phyloP scores from a whole-genome alignment of 2,329 filamentous ascomycete genomes.

The Stagonosporopsis rhizophila region DNA sequence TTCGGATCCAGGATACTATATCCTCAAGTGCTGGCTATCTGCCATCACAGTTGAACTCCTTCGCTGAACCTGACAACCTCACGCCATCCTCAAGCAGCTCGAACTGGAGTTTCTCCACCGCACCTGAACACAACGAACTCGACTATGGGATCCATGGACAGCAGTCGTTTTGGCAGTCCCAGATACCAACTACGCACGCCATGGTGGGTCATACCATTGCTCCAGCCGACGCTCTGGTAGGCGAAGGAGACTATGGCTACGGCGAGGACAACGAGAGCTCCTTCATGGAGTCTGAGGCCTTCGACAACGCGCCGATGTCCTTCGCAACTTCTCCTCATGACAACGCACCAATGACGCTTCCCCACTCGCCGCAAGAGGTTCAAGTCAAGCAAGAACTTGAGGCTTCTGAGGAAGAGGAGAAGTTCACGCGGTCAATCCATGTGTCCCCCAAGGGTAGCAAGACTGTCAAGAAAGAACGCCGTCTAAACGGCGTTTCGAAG shows the following conservation, averaged over 20 bases:
- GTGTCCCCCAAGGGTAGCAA: slow-evolving; percentile 37
- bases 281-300: slow-evolving; percentile 14
- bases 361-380: slow-evolving; percentile 29
- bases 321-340: slow-evolving; percentile 21
- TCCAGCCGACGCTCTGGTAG: slow-evolving; percentile 26
- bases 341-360: slow-evolving; percentile 12
- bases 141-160: slow-evolving; percentile 7
- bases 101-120: slow-evolving; percentile 16
- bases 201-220: slow-evolving; percentile 10
- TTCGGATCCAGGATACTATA: slow-evolving; percentile 5
- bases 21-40: slow-evolving; percentile 8
- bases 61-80: slow-evolving; percentile 3
- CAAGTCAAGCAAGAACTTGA: slow-evolving; percentile 35
- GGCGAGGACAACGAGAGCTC: slow-evolving; percentile 7
- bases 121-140: slow-evolving; percentile 6
- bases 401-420: slow-evolving; percentile 20
- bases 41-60: slow-evolving; percentile 9
- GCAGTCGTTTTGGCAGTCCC: slow-evolving; percentile 12
- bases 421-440: slow-evolving; percentile 29
- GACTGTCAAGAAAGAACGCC: slow-evolving; percentile 31
- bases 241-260: slow-evolving; percentile 18
- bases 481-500: slow-evolving; percentile 11
- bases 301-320: slow-evolving; percentile 11
- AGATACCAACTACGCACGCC: slow-evolving; percentile 1
- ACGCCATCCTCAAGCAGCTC: slow-evolving; percentile 6